Percentiles rank a stretch among this genome's conserved stretches.
Conservation (phyloP, 164 flowering plant species). For the Cinnamomum chago region DNA sequence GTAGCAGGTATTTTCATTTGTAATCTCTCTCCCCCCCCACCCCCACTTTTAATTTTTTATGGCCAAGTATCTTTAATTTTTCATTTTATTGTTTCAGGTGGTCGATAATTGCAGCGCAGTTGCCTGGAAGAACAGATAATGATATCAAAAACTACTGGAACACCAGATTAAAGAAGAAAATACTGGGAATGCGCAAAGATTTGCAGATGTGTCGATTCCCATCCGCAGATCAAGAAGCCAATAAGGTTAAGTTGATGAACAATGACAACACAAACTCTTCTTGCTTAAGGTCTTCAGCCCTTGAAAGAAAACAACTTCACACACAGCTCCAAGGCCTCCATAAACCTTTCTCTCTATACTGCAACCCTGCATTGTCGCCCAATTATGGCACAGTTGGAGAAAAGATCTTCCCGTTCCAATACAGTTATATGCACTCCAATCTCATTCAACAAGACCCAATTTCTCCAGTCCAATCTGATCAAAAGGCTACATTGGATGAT, state of each 20-base stretch:
- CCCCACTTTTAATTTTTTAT: constrained; percentile 6
- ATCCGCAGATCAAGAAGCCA: constrained; percentile 18
- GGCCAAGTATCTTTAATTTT: background rate
- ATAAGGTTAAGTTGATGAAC: background rate
- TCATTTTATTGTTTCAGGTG: constrained; percentile 42
- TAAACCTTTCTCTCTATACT: constrained; percentile 44
- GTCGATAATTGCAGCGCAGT: constrained; percentile 94
- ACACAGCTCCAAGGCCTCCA: constrained; percentile 60
- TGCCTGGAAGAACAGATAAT: constrained; percentile 96
- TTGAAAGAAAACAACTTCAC: constrained; percentile 83
- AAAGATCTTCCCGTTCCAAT: constrained; percentile 8
- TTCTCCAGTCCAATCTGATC: constrained; percentile 10
- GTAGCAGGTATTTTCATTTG: constrained; percentile 57
- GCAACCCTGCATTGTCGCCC: constrained; percentile 54
- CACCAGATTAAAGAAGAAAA: constrained; percentile 84
- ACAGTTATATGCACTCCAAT: too few species aligned
- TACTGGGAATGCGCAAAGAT: constrained; percentile 70
- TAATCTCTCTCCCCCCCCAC: constrained; percentile 23
- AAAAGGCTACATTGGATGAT: constrained; percentile 12
- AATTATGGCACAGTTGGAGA: constrained; percentile 55
- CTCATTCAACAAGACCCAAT: constrained; percentile 7
- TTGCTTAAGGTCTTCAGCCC: constrained; percentile 51
- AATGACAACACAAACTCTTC: constrained; percentile 30
- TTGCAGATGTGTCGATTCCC: constrained; percentile 26
- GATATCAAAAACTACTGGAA: constrained; percentile 98